Percentiles rank a stretch among this genome's conserved stretches.
Conservation (phyloP, 495 filamentous ascomycete species). For the Hypoxylon fuscum region DNA sequence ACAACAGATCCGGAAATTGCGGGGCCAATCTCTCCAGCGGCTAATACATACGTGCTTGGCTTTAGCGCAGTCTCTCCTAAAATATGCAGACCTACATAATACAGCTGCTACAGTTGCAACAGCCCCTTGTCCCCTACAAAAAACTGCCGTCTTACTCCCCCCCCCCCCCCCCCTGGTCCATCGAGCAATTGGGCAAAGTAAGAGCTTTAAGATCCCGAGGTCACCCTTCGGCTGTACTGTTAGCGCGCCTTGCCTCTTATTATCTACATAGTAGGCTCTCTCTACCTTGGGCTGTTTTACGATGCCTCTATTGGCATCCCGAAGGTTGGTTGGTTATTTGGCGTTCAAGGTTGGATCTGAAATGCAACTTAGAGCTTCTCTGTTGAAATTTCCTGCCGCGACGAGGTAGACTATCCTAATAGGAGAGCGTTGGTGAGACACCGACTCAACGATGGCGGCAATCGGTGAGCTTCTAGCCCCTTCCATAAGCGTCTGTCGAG, state of each 20-base stretch:
- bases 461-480: slow-evolving; percentile 35
- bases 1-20: slow-evolving; percentile 28
- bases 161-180: slow-evolving; percentile 6
- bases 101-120: too few relatives aligned
- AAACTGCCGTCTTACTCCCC: slow-evolving; percentile 41
- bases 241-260: slow-evolving; percentile 16
- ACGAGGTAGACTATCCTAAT: slow-evolving; percentile 5
- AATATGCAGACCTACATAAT: too few relatives aligned
- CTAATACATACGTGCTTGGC: slow-evolving; percentile 24
- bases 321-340: slow-evolving; percentile 2
- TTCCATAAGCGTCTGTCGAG: background rate
- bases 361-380: slow-evolving; percentile 18
- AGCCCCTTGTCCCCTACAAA: slow-evolving; percentile 38
- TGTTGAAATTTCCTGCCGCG: slow-evolving; percentile 2
- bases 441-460: slow-evolving; percentile 31
- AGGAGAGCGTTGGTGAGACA: slow-evolving; percentile 5
- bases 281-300: slow-evolving; percentile 9
- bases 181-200: slow-evolving; percentile 11
- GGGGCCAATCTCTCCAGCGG: slow-evolving; percentile 36
- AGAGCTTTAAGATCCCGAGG: slow-evolving; percentile 35
- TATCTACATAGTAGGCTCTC: background rate
- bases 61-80: background rate
- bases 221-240: slow-evolving; percentile 35
- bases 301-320: slow-evolving; percentile 12
- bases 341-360: slow-evolving; percentile 16